A percentile compares a stretch with the other conserved stretches of the same genome.
Conservation (phyloP, 345 rosid species). For the Populus euphratica region DNA sequence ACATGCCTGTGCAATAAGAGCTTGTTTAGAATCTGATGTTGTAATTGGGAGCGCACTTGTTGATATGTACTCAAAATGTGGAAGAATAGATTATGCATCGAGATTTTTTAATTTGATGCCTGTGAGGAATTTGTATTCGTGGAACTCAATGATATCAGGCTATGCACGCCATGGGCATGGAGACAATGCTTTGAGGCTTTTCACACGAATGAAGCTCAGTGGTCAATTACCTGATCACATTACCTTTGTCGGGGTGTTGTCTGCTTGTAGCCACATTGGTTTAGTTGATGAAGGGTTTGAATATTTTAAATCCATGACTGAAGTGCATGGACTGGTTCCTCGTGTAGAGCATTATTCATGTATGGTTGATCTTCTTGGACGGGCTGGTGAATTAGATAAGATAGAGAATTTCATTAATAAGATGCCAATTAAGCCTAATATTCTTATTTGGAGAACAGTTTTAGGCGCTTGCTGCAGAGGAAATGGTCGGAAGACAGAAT, state of each 20-base stretch:
- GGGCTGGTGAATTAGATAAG: conserved; percentile 76
- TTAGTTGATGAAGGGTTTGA: conserved; percentile 69
- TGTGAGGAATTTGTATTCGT: conserved; percentile 71
- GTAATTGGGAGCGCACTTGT: conserved; percentile 89
- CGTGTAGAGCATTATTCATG: conserved; percentile 80
- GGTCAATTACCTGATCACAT: conserved; percentile 77
- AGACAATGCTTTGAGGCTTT: conserved; percentile 60
- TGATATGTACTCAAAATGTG: conserved; percentile 97
- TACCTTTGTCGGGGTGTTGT: conserved; percentile 85
- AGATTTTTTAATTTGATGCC: conserved; percentile 69
- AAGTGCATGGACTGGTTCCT: conserved; percentile 53
- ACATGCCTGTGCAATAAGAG: conserved; percentile 76
- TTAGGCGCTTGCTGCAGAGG: conserved; percentile 78
- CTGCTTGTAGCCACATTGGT: conserved; percentile 93
- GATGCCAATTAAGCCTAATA: conserved; percentile 77
- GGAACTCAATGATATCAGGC: conserved; percentile 95
- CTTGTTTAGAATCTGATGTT: conserved; percentile 71
- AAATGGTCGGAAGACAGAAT: conserved; percentile 53
- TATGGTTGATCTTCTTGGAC: conserved; percentile 86
- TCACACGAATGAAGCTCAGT: conserved; percentile 55
- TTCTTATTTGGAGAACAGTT: conserved; percentile 84
- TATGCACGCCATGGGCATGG: conserved; percentile 88
- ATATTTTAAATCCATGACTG: conserved; percentile 70
- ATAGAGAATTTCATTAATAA: conserved; percentile 57
- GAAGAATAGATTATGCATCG: conserved; percentile 84